These are phyloP conservation scores for Sedum album DNA, from an alignment of 164 flowering plant genomes.

Conservation along the genomic window DNA sequence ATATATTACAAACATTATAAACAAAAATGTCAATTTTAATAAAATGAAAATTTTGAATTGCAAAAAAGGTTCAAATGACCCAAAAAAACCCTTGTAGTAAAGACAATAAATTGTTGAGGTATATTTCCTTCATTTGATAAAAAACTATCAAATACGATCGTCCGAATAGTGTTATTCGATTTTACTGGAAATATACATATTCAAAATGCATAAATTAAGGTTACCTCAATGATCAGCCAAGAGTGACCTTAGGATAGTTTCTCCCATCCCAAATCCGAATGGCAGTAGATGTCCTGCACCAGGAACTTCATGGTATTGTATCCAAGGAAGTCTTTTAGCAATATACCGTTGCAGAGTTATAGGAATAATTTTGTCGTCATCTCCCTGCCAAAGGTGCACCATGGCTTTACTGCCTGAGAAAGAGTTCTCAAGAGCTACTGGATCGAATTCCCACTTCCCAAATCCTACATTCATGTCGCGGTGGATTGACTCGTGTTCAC, in stretches of 20 bases:
- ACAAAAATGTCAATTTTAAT: too few species aligned
- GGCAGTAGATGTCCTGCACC: conserved; percentile 37
- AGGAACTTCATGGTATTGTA: conserved; percentile 36
- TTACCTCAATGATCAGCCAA: neutral
- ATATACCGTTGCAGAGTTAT: conserved; percentile 27
- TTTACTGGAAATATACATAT: too few species aligned
- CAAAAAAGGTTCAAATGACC: too few species aligned
- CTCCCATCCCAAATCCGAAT: neutral
- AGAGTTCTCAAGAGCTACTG: conserved; percentile 35
- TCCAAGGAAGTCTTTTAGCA: conserved; percentile 35
- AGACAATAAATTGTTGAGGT: too few species aligned
- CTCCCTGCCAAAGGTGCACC: conserved; percentile 47
- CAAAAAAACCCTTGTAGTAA: too few species aligned
- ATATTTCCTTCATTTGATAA: too few species aligned
- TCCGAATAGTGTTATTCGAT: too few species aligned
- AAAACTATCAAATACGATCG: too few species aligned
- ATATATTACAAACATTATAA: too few species aligned
- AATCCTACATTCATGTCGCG: conserved; percentile 36
- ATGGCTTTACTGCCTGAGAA: conserved; percentile 20
- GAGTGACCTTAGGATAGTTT: neutral
- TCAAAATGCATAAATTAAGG: too few species aligned
- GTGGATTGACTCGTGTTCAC: conserved; percentile 28
- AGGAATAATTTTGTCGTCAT: conserved; percentile 39
- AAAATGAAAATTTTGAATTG: too few species aligned
- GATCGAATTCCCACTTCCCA: conserved; percentile 53